Percentiles rank a stretch among this genome's conserved stretches.
phyloP scores from a whole-genome alignment of 495 filamentous ascomycete species.

The Aspergillus sclerotiicarbonarius region DNA sequence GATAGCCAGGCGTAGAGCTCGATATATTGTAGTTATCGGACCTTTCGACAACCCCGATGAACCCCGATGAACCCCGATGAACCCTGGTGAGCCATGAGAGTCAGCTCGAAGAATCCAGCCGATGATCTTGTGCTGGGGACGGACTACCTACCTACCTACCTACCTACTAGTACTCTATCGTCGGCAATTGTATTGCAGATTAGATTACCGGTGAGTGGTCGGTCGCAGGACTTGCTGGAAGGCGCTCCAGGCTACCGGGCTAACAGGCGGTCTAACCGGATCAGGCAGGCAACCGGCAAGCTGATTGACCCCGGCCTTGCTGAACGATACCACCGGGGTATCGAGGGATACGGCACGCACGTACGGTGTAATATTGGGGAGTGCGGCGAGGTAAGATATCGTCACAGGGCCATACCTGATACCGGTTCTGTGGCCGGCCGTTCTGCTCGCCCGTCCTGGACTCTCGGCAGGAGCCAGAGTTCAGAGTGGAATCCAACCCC shows the following conservation, averaged over 20 bases:
- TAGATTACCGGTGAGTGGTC: slow-evolving; percentile 8
- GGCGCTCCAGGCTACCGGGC: not conserved
- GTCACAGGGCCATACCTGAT: not conserved
- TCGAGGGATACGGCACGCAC: too few relatives aligned
- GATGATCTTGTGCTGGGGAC: too few relatives aligned
- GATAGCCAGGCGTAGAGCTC: too few relatives aligned
- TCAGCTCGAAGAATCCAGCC: too few relatives aligned
- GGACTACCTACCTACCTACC: too few relatives aligned
- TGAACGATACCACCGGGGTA: not conserved
- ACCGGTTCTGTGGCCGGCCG: not conserved
- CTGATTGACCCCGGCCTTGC: not conserved
- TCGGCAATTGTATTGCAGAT: slow-evolving; percentile 6
- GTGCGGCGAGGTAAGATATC: not conserved
- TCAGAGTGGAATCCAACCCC: slow-evolving; percentile 13
- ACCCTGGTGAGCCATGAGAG: too few relatives aligned
- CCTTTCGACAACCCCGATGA: too few relatives aligned
- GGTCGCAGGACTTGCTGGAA: not conserved
- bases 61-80: too few relatives aligned
- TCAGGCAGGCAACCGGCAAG: not conserved
- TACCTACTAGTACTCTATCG: too few relatives aligned
- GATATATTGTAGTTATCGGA: too few relatives aligned
- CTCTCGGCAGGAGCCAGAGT: not conserved
- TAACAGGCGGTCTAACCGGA: not conserved
- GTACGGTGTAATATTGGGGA: not conserved
- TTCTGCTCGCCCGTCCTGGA: not conserved